Conservation (phyloP, 495 filamentous ascomycete species). For the Aspergillus nanangensis region DNA sequence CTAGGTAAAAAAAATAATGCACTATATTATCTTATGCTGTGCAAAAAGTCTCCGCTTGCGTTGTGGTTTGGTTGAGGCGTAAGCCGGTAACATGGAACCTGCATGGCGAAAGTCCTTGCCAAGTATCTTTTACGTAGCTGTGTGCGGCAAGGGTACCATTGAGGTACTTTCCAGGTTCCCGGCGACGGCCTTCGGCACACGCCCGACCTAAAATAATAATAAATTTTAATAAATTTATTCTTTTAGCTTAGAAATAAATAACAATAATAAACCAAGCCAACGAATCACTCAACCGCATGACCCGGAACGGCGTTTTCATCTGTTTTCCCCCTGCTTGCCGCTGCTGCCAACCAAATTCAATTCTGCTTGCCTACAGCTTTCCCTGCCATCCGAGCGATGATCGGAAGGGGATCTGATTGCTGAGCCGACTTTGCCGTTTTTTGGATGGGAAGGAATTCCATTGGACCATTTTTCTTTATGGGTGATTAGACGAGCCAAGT, state of each 20-base stretch:
- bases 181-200: constrained; percentile 28
- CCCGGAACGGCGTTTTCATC: constrained; percentile 15
- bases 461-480: constrained; percentile 4
- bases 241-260: not conserved
- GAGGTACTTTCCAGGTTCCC: constrained; percentile 16
- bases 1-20: too few relatives aligned
- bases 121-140: constrained; percentile 16
- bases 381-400: constrained; percentile 13
- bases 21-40: too few relatives aligned
- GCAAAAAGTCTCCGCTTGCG: constrained; percentile 15
- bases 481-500: not conserved
- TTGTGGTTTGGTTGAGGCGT: constrained; percentile 6
- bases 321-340: constrained; percentile 20
- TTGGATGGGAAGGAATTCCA: constrained; percentile 8
- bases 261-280: constrained; percentile 6
- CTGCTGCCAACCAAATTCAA: constrained; percentile 21
- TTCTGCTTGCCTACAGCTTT: constrained; percentile 2
- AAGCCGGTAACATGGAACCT: constrained; percentile 5
- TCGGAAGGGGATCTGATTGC: constrained; percentile 17
- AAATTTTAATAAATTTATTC: not conserved
- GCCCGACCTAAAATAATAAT: constrained; percentile 14
- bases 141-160: constrained; percentile 19
- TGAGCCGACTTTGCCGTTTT: constrained; percentile 19
- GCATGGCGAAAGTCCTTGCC: constrained; percentile 7
- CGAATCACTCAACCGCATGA: constrained; percentile 7